A percentile compares a stretch with the other conserved stretches of the same genome.
Evolutionary conservation across 2,329 filamentous ascomycete species (phyloP).

Genomic region (Periconia macrospinosa): DNA sequence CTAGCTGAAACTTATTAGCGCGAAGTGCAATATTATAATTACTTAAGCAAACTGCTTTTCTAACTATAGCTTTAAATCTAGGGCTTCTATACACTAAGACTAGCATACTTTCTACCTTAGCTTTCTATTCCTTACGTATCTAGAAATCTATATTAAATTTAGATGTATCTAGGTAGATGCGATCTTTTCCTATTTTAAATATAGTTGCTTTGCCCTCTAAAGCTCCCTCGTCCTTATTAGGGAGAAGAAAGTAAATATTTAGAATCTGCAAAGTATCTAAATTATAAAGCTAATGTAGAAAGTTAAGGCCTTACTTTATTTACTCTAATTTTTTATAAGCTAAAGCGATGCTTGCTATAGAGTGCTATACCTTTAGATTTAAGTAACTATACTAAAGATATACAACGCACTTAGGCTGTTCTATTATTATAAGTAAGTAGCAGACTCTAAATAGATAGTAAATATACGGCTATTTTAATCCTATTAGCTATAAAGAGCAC

Average conservation of each 20-base stretch:
- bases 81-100: constrained; percentile 3
- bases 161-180: not conserved
- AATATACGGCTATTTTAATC: constrained; percentile 7
- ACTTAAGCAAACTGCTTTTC: not conserved
- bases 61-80: not conserved
- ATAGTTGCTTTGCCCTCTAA: not conserved
- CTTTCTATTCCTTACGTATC: constrained; percentile 1
- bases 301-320: not conserved
- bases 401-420: constrained; percentile 7
- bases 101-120: constrained; percentile 10
- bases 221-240: not conserved
- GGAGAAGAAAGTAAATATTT: not conserved
- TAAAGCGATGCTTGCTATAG: no score
- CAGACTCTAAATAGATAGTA: constrained; percentile 4
- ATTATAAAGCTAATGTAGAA: not conserved
- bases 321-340: not conserved
- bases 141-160: constrained; percentile 6
- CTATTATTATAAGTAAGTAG: constrained; percentile 6
- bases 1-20: not conserved
- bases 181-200: not conserved
- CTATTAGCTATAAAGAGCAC: constrained; percentile 9
- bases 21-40: not conserved
- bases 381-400: constrained; percentile 10
- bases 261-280: not conserved
- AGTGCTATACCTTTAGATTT: constrained; percentile 5